Base-by-base conservation (phyloP, 2,329 filamentous ascomycete genomes). In the Fusarium xyrophilum region DNA sequence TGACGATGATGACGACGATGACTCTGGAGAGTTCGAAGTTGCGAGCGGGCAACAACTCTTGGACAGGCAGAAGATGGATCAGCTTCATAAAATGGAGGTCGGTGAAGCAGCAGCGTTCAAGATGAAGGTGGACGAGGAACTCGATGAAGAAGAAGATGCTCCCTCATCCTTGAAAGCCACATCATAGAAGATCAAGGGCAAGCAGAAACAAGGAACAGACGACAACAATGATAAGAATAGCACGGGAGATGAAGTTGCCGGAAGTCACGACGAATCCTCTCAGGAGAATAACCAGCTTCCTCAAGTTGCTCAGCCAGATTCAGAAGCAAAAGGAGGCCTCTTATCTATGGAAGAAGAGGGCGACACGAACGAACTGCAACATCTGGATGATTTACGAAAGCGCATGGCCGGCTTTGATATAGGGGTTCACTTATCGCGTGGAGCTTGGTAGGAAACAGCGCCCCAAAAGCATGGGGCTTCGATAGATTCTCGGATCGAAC, bases 51-150 rank as follows among this genome's bases (percentile, higher is more conserved):
- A 82, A 47, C 70, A 84, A 62, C 76, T 81, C 6, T 72, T 85
- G 14, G 77, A 80, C 61, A 80, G 82, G 61, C 78, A 74, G 28
- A 85, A 86, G 76, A 54, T 77, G 52, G 81, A 86, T 59, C 84
- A 82, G 55, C 79, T 88, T 19, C 86, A 88, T 71, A 81, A 83
- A 70, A 89, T 88, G 86, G 86, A 88, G 69, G 82, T 86, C 4
- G 84, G 83, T 59, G 86, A 88, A 73, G 86, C 86, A 15, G 82
- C 81, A 4, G 86, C 85, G 12, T 76, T 88, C 7, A 77, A 75
- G 56, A 78, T 76, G 74, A 75, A 78, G 53, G 73, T 80, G 27
- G 78, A 80, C 19, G 76, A 77, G 4, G 79, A 81, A 4, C 76
- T 79, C 2, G 79, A 81, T 2, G 80, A 82, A 8, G 79, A 81